phyloP scores from a whole-genome alignment of 768 basidiomycete genomes.

The Gymnopilus junonius region DNA sequence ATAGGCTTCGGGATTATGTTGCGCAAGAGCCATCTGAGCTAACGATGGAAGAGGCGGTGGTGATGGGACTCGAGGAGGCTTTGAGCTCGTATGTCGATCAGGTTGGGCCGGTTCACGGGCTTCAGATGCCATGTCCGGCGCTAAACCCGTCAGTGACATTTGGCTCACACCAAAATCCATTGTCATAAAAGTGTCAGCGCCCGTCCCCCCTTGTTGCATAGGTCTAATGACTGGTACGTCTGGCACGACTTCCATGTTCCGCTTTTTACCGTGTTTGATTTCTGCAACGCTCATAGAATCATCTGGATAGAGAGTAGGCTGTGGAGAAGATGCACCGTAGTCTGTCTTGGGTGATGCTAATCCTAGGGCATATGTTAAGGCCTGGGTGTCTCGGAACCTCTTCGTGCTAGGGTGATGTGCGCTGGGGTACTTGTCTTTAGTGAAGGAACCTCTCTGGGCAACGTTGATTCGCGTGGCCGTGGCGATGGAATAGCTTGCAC shows the following conservation, averaged over 20 bases:
- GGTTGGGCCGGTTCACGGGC: conserved; percentile 9
- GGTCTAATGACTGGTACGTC: conserved; percentile 26
- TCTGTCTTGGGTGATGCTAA: conserved; percentile 41
- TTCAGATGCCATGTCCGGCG: conserved; percentile 18
- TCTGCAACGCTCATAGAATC: conserved; percentile 61
- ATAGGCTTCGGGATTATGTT: conserved; percentile 63
- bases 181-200: conserved; percentile 49
- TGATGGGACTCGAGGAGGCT: conserved; percentile 79
- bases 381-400: conserved; percentile 44
- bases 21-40: conserved; percentile 76
- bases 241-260: conserved; percentile 15
- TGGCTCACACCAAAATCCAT: conserved; percentile 53
- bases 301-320: conserved; percentile 70
- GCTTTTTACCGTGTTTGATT: conserved; percentile 20
- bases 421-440: conserved; percentile 23
- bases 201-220: conserved; percentile 3
- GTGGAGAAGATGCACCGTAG: conserved; percentile 49
- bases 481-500: conserved; percentile 38
- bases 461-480: conserved; percentile 37
- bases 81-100: conserved; percentile 48
- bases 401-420: conserved; percentile 47
- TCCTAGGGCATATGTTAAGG: conserved; percentile 41
- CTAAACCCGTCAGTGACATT: conserved; percentile 32
- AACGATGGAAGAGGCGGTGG: conserved; percentile 76
- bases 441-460: conserved; percentile 26